Evolutionary conservation across 2,329 filamentous ascomycete genomes (phyloP).

Genomic region (Calonectria pseudoturangicola): DNA sequence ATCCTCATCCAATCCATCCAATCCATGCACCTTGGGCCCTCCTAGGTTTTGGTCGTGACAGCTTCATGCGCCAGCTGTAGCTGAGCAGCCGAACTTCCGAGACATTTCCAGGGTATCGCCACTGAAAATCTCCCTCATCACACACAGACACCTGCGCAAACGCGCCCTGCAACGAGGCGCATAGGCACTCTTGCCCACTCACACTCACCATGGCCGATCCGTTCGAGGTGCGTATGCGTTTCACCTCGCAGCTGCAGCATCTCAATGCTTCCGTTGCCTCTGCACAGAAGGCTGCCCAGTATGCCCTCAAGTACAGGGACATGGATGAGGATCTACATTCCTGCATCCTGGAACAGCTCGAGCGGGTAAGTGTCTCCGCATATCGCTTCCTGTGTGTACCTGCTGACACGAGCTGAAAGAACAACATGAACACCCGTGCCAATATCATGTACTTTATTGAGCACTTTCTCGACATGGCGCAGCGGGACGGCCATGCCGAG

Average conservation of each 20-base stretch:
- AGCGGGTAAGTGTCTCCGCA: conserved; percentile 73
- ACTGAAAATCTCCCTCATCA: conserved; percentile 24
- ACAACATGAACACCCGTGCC: conserved; percentile 96
- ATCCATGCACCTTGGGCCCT: conserved; percentile 43
- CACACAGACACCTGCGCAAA: conserved; percentile 1
- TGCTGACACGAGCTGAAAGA: conserved; percentile 66
- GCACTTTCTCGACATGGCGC: conserved; percentile 90
- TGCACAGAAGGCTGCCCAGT: conserved; percentile 93
- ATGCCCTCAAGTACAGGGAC: conserved; percentile 94
- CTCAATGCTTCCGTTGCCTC: conserved; percentile 93
- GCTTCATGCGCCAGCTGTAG: conserved; percentile 43
- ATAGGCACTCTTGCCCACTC: conserved; percentile 16
- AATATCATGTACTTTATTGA: conserved; percentile 99
- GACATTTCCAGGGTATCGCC: conserved; percentile 33
- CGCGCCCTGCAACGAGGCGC: conserved; percentile 7
- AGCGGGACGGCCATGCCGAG: conserved; percentile 83
- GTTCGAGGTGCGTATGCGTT: conserved; percentile 98
- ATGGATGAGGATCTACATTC: conserved; percentile 98
- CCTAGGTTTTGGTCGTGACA: conserved; percentile 43
- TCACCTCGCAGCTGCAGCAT: conserved; percentile 91
- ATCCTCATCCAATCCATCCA: conserved; percentile 42
- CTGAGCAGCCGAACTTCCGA: conserved; percentile 42
- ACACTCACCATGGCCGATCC: conserved; percentile 80
- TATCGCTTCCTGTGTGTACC: conserved; percentile 33
- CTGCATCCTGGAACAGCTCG: conserved; percentile 96